A percentile compares a stretch with the other conserved stretches of the same genome.
phyloP scores from a whole-genome alignment of 345 rosid species.

The Populus ilicifolia region DNA sequence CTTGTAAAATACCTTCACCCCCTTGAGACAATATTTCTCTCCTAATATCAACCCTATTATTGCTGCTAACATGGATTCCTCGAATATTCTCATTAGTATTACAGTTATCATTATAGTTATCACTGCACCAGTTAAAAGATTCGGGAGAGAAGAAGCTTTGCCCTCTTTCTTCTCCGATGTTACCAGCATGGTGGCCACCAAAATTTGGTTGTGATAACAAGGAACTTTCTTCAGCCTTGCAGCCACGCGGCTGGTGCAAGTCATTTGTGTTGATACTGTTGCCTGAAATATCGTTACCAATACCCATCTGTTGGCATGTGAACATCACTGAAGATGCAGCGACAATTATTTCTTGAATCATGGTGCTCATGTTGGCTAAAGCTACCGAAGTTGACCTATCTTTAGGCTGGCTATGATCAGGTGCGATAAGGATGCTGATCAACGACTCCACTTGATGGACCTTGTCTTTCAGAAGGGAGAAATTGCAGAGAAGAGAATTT shows the following conservation, averaged over 20 bases:
- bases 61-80: background rate
- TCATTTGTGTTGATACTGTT: slow-evolving; percentile 6
- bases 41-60: background rate
- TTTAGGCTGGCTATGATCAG: slow-evolving; percentile 24
- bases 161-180: slow-evolving; percentile 25
- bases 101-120: background rate
- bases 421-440: slow-evolving; percentile 38
- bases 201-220: slow-evolving; percentile 8
- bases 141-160: slow-evolving; percentile 27
- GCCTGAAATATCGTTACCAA: background rate
- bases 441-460: slow-evolving; percentile 59
- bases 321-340: slow-evolving; percentile 62
- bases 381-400: slow-evolving; percentile 42
- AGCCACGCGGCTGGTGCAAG: slow-evolving; percentile 6
- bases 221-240: background rate
- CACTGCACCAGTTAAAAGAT: slow-evolving; percentile 31
- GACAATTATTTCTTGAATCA: slow-evolving; percentile 60
- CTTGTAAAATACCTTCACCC: slow-evolving; percentile 1
- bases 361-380: slow-evolving; percentile 38
- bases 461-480: slow-evolving; percentile 60
- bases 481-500: slow-evolving; percentile 50
- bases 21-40: slow-evolving; percentile 1
- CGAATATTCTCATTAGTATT: background rate
- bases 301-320: slow-evolving; percentile 58
- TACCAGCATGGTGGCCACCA: background rate